These are phyloP conservation scores for Pseudopithomyces maydicus DNA, from an alignment of 2,329 filamentous ascomycete species.

Conservation along the genomic window DNA sequence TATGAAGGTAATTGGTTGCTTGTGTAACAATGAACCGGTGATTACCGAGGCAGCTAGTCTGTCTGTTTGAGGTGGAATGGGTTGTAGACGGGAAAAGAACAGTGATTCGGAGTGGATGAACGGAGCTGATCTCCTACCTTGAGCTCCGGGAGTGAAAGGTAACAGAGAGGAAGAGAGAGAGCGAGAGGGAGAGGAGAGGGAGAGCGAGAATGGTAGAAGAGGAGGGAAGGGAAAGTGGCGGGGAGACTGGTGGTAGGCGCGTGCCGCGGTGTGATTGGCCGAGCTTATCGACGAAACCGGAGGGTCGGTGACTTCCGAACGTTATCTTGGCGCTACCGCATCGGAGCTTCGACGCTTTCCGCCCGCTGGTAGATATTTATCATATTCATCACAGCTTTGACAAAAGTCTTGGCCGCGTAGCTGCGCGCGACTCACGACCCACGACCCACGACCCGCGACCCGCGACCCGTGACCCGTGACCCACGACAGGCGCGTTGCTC, in stretches of 20 bases:
- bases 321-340: constrained; percentile 19
- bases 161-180: constrained; percentile 1
- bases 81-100: not conserved
- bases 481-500: not conserved
- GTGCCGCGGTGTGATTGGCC: constrained; percentile 21
- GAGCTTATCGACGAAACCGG: constrained; percentile 37
- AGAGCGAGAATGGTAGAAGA: constrained; percentile 19
- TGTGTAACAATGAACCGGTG: constrained; percentile 15
- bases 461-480: constrained; percentile 4
- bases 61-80: not conserved
- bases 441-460: not conserved
- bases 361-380: not conserved
- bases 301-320: constrained; percentile 6
- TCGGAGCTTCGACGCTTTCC: not conserved
- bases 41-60: constrained; percentile 4
- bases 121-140: not conserved
- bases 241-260: constrained; percentile 29
- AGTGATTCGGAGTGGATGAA: not conserved
- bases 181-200: constrained; percentile 17
- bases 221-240: constrained; percentile 19
- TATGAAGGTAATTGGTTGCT: constrained; percentile 11
- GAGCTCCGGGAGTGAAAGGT: not conserved
- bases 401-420: not conserved
- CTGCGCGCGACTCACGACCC: constrained; percentile 2
- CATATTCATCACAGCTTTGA: not conserved